Percentiles rank a stretch among this genome's conserved stretches.
Conservation (phyloP, 2,329 filamentous ascomycete genomes). For the Ophiocordyceps sinensis region DNA sequence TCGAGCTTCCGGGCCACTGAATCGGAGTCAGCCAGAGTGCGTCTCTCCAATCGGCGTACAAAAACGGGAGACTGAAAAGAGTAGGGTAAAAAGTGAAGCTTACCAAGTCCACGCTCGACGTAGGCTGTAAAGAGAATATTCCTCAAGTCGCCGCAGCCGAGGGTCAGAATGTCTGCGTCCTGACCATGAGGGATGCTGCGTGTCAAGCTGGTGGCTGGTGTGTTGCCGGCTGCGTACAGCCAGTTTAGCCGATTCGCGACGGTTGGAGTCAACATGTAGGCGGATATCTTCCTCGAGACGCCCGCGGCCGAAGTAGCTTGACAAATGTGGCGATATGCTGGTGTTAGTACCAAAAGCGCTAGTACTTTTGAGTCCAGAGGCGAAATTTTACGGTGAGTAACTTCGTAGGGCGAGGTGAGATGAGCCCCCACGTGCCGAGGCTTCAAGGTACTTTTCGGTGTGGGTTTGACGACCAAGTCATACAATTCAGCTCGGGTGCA, state of each 20-base stretch:
- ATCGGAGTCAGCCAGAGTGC: neutral
- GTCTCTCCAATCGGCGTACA: too few relatives aligned
- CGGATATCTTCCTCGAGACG: neutral
- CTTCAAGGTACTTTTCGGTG: too few relatives aligned
- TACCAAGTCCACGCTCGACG: slow-evolving; percentile 22
- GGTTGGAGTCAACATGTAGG: slow-evolving; percentile 22
- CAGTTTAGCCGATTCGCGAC: slow-evolving; percentile 15
- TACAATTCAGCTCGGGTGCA: too few relatives aligned
- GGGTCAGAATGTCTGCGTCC: slow-evolving; percentile 33
- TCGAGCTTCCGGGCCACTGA: slow-evolving; percentile 29
- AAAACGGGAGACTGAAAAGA: neutral
- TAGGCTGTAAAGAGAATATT: slow-evolving; percentile 41
- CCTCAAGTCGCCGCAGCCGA: slow-evolving; percentile 42
- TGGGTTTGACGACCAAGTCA: too few relatives aligned
- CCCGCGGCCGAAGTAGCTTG: too few relatives aligned
- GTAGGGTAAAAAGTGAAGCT: slow-evolving; percentile 5
- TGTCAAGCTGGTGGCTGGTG: slow-evolving; percentile 34
- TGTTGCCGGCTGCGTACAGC: slow-evolving; percentile 38
- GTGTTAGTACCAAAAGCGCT: too few relatives aligned
- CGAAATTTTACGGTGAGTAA: too few relatives aligned
- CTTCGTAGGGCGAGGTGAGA: too few relatives aligned
- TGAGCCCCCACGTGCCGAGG: too few relatives aligned
- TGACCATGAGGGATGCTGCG: slow-evolving; percentile 31
- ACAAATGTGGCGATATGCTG: too few relatives aligned
- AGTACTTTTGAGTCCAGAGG: too few relatives aligned